Base-by-base conservation (phyloP, 768 basidiomycete genomes). In the Leccinellum albellum region DNA sequence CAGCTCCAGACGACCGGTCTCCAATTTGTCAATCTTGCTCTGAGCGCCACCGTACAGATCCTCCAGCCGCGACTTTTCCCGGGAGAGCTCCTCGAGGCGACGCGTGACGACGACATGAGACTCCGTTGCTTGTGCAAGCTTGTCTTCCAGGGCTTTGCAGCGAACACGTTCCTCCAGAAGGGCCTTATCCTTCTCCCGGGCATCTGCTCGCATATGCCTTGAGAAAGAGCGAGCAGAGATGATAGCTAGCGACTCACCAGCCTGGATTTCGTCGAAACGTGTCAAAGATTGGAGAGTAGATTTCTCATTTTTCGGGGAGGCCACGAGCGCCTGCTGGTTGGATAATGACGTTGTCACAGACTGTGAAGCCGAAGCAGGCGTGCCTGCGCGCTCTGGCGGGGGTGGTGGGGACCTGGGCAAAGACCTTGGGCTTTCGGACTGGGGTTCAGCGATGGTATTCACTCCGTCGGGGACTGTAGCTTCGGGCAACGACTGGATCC, bases 401-500 rank as follows among this genome's bases (percentile, higher is more conserved):
- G 64, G 58, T 46, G 59, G 62, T 17, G 60, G 62, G 3, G 68
- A 61, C 58, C 21, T 60, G 7, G 61, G 56, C 33, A 50, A 61
- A 12, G 60, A 40, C 14, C 56, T 28, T 28, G 66, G 62, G 55
- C 65, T 64, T 57, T 68, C 66, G 42, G 56, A 53, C 23, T 75
- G 49, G 2, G 61, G 72, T 57, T 78, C 76, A 13, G 76, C 67
- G 44, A 72, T 67, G 42, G 70, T 72, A 15, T 53, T 63, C 32
- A 42, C 40, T 42, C 60, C 61, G 21, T 69, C 63, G n/a, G 65
- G 58, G 24, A 66, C 66, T 21, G 73, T 70, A 9, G 74, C 76
- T 57, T 77, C 81, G 29, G 83, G 73, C 52, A 89, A 75, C 23
- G 84, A 82, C 40, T 82, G 75, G 46, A 90, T 61, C 88, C 89